Base-by-base conservation (phyloP, 108 stramenopile species). In the Skeletonema grethae region DNA sequence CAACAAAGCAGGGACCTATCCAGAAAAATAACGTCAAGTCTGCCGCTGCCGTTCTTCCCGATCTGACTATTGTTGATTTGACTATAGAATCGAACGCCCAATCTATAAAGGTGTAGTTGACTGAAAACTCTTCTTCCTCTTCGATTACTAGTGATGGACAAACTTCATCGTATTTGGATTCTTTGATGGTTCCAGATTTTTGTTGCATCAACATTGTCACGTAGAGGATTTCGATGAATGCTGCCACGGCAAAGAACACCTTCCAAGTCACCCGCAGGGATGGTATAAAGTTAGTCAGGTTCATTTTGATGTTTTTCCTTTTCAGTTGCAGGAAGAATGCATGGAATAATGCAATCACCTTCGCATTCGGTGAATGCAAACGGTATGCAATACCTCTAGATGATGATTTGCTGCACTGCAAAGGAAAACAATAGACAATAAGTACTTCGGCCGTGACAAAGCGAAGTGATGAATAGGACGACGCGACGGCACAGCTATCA, bases 1-100 rank as follows among this genome's bases (percentile, higher is more conserved):
- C 50, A 38, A 78, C 82, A 61, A 87, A 87, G 24, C 73, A 29
- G 11, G 69, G 65, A 38, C 82, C 72, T 10, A 84, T 43, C 77
- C 74, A 76, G 22, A 53, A 50, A 28, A 72, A 55, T 22, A 59
- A 59, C 15, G 66, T 28, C 65, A 58, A 67, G 63, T 65, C 16
- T 46, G 28, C n/a, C 4, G 7, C 16, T 46, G 28, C n/a, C 4
- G 7, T 50, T 53, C 55, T 58, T 46, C 41, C n/a, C 3, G n/a
- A 20, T 53, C 30, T 58, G 59, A 70, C 39, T 11, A 55, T 29
- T 5, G 63, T 48, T 29, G 43, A 15, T 57, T 66, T 57, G 16
- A 63, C 24, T 32, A 57, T 70, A 63, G 70, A 63, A 50, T 66
- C 70, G 39, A 28, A 38, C 7, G 39, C 70, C 41, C 70, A 15